These are phyloP conservation scores for Candida frijolesensis DNA, from an alignment of 1,139 yeast species.

Conservation along the genomic window DNA sequence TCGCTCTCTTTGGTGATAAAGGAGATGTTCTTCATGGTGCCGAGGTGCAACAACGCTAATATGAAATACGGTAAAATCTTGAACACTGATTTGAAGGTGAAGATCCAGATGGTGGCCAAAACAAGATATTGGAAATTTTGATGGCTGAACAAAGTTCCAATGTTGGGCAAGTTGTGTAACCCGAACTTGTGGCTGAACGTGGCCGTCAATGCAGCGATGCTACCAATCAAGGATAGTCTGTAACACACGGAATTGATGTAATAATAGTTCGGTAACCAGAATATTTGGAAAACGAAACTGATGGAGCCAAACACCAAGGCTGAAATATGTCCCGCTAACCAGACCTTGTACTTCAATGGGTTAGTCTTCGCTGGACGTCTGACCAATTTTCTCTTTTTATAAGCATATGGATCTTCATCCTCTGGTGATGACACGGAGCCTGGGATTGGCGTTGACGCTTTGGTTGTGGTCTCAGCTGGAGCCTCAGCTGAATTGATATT, in stretches of 20 bases:
- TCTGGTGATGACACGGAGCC: background rate
- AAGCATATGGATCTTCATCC: constrained; percentile 17
- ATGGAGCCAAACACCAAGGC: constrained; percentile 54
- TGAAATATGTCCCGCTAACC: constrained; percentile 64
- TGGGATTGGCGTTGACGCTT: constrained; percentile 2
- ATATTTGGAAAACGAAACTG: constrained; percentile 48
- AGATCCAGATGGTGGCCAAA: constrained; percentile 58
- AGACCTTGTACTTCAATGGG: constrained; percentile 49
- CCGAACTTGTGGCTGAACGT: constrained; percentile 64
- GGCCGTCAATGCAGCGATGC: constrained; percentile 53
- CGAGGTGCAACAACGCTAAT: constrained; percentile 59
- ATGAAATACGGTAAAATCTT: constrained; percentile 62
- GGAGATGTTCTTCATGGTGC: constrained; percentile 39
- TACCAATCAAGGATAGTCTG: constrained; percentile 58
- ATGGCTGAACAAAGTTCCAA: constrained; percentile 60
- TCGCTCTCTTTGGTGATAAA: constrained; percentile 42
- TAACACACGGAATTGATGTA: constrained; percentile 51
- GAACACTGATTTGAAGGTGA: constrained; percentile 66
- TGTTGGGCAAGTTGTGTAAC: constrained; percentile 52
- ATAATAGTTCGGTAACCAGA: constrained; percentile 46
- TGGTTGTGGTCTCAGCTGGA: constrained; percentile 1
- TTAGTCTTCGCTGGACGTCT: constrained; percentile 41
- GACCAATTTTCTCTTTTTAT: constrained; percentile 37
- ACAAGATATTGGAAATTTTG: constrained; percentile 68
- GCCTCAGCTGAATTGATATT: background rate